phyloP scores from a whole-genome alignment of 305 asterid genomes.

The Plantago coronopus region DNA sequence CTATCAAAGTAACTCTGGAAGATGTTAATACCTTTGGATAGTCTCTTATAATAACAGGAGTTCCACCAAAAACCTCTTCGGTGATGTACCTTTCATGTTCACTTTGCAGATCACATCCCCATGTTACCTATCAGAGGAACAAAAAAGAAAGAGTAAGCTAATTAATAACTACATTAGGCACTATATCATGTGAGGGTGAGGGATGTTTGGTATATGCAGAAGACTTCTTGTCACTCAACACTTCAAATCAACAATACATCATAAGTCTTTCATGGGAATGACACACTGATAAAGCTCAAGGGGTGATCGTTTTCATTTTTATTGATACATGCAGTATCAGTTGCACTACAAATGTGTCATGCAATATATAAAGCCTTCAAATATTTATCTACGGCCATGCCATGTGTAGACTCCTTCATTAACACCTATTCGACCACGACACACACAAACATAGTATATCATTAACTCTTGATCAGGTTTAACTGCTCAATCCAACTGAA shows the following conservation, averaged over 20 bases:
- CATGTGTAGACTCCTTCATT: too few relatives aligned
- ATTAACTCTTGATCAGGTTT: too few relatives aligned
- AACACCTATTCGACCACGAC: too few relatives aligned
- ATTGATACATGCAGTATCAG: too few relatives aligned
- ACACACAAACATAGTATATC: too few relatives aligned
- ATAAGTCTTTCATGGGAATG: not conserved
- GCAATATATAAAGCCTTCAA: too few relatives aligned
- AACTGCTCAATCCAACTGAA: too few relatives aligned
- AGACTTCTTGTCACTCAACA: not conserved
- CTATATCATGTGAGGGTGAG: not conserved
- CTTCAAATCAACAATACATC: not conserved
- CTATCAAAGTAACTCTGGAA: conserved; percentile 13
- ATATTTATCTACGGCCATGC: too few relatives aligned
- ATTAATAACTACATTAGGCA: conserved; percentile 10
- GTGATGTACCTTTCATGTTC: conserved; percentile 96
- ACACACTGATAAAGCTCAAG: too few relatives aligned
- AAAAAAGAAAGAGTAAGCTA: conserved; percentile 16
- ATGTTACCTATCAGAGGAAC: conserved; percentile 52
- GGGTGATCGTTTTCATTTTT: too few relatives aligned
- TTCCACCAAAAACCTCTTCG: conserved; percentile 84
- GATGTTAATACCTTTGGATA: conserved; percentile 74
- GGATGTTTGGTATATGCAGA: conserved; percentile 2
- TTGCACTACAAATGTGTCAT: too few relatives aligned
- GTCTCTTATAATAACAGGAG: conserved; percentile 92
- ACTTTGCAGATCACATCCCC: conserved; percentile 99